phyloP scores from a whole-genome alignment of 306 rosid genomes.

The Cucurbita moschata region DNA sequence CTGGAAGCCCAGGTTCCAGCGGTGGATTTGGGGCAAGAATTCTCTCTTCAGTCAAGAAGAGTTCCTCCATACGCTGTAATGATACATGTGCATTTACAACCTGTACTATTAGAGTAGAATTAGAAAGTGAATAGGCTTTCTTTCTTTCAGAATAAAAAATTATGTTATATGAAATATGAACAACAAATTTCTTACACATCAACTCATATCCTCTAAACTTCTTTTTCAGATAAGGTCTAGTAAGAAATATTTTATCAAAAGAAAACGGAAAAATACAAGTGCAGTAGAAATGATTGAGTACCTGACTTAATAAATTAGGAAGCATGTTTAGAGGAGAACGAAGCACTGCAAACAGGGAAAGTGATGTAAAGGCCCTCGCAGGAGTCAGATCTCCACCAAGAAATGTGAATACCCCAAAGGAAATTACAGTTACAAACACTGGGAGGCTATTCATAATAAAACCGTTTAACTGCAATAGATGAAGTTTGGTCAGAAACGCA shows the following conservation, averaged over 20 bases:
- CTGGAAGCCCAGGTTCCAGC: conserved; percentile 52
- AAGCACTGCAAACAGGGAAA: conserved; percentile 62
- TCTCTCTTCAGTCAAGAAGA: conserved; percentile 54
- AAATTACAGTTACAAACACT: conserved; percentile 55
- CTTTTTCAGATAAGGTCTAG: not conserved
- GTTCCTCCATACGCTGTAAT: conserved; percentile 69
- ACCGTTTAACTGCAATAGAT: conserved; percentile 48
- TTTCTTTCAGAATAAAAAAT: not conserved
- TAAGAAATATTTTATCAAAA: not conserved
- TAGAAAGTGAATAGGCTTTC: not conserved
- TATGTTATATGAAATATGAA: not conserved
- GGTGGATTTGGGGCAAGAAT: conserved; percentile 47
- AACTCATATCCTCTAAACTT: not conserved
- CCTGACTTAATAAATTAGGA: conserved; percentile 77
- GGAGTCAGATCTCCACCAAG: conserved; percentile 86
- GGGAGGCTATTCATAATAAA: conserved; percentile 71
- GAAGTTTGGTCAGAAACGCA: conserved; percentile 7
- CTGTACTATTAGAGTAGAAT: conserved; percentile 25
- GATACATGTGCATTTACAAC: conserved; percentile 75
- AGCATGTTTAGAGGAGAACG: conserved; percentile 66
- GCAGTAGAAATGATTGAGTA: conserved; percentile 7
- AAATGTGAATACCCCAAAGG: conserved; percentile 66
- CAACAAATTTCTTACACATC: not conserved
- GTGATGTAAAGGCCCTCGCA: conserved; percentile 79
- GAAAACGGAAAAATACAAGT: not conserved